phyloP scores from a whole-genome alignment of 352 stramenopile species.

The Phytophthora aleatoria region DNA sequence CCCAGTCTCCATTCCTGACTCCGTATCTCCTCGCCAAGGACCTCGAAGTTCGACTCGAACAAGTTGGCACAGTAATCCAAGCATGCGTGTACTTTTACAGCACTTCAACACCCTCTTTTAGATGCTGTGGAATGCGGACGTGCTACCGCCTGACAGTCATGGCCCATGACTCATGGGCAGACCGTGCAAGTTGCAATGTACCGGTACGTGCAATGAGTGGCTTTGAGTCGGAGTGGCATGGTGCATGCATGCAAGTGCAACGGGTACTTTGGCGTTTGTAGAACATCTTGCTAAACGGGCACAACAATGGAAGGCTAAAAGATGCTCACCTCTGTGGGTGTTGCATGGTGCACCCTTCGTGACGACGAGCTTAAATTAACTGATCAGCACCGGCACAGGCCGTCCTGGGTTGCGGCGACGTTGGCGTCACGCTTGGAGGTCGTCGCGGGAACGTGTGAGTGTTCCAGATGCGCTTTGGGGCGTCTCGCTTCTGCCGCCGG shows the following conservation, averaged over 20 bases:
- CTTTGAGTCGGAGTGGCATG: conserved; percentile 8
- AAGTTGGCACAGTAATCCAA: conserved; percentile 4
- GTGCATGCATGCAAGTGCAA: background rate
- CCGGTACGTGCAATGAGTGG: background rate
- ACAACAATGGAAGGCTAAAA: conserved; percentile 10
- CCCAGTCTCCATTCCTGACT: conserved; percentile 2
- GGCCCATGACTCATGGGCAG: too few species aligned
- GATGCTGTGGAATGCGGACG: conserved; percentile 1
- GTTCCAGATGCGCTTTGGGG: conserved; percentile 42
- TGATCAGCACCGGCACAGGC: conserved; percentile 19
- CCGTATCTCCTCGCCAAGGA: conserved; percentile 20
- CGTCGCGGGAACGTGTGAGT: conserved; percentile 43
- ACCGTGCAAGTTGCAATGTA: background rate
- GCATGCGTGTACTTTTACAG: background rate
- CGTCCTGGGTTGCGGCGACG: conserved; percentile 7
- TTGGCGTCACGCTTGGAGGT: conserved; percentile 17
- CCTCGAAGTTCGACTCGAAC: background rate
- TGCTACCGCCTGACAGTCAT: conserved; percentile 4
- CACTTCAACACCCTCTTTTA: background rate
- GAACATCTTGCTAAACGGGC: conserved; percentile 1
- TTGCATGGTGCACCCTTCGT: conserved; percentile 14
- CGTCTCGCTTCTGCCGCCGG: conserved; percentile 36
- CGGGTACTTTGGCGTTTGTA: too few species aligned
- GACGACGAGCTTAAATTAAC: conserved; percentile 27
- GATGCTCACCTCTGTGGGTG: conserved; percentile 14